Evolutionary conservation across 257 asterid species (phyloP).

Genomic region (Paraleonurus japonicus): DNA sequence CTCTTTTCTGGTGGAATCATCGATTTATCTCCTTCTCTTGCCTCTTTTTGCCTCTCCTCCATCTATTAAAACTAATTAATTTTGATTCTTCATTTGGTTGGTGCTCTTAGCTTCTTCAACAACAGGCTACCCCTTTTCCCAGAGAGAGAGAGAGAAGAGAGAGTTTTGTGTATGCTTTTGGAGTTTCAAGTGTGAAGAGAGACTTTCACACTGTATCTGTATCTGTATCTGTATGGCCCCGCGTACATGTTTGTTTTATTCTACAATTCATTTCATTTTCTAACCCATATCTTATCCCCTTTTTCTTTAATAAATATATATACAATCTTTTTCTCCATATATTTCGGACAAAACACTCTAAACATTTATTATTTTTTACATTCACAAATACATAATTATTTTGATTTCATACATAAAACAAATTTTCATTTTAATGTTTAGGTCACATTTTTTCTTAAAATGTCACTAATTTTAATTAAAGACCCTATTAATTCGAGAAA

Average conservation of each 20-base stretch:
- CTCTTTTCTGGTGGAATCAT: too few relatives aligned
- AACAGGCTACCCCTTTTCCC: neutral
- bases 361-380: too few relatives aligned
- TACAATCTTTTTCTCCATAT: too few relatives aligned
- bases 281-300: constrained; percentile 23
- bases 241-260: constrained; percentile 42
- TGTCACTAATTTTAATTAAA: too few relatives aligned
- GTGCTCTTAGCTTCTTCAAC: too few relatives aligned
- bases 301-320: neutral
- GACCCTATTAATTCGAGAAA: neutral
- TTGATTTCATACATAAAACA: too few relatives aligned
- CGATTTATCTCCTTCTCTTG: neutral
- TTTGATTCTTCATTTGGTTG: constrained; percentile 38
- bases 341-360: neutral
- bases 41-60: constrained; percentile 34
- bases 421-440: too few relatives aligned
- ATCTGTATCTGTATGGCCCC: constrained; percentile 41
- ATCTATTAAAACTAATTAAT: constrained; percentile 27
- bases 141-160: constrained; percentile 29
- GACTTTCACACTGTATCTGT: constrained; percentile 26
- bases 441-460: too few relatives aligned
- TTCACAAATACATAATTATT: too few relatives aligned
- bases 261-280: constrained; percentile 15
- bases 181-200: constrained; percentile 45
- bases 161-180: neutral